Conservation (phyloP, 78 protist species). For the Protostelium mycophagum region DNA sequence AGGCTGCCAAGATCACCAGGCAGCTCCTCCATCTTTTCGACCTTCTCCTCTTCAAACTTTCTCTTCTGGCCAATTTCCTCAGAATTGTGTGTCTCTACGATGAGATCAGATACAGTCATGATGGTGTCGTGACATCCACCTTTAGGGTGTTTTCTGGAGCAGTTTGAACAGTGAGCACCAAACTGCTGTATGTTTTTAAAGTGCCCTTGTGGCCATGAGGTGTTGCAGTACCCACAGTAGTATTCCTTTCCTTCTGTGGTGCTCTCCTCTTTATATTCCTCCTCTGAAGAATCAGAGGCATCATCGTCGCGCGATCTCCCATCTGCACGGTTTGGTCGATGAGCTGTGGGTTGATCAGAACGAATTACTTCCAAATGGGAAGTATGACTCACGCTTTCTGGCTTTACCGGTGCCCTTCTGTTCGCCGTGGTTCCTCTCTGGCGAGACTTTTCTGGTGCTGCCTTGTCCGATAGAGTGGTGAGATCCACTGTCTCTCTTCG, state of each 20-base stretch:
- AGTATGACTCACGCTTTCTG: too few species aligned
- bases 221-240: conserved; percentile 53
- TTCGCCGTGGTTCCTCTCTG: neutral
- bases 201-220: conserved; percentile 23
- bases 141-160: conserved; percentile 29
- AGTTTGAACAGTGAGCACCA: conserved; percentile 50
- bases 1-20: neutral
- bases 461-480: neutral
- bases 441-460: neutral
- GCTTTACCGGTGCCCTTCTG: neutral
- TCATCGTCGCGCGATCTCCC: neutral
- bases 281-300: too few species aligned
- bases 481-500: neutral
- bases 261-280: neutral
- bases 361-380: too few species aligned
- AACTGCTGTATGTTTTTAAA: conserved; percentile 46
- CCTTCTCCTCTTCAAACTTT: neutral
- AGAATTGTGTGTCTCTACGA: too few species aligned
- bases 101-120: too few species aligned
- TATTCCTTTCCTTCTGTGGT: neutral
- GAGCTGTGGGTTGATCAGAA: too few species aligned
- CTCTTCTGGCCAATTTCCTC: neutral
- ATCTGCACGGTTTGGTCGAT: neutral
- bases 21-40: neutral
- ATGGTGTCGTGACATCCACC: neutral